These are phyloP conservation scores for Medicago arabica DNA, from an alignment of 306 rosid species.

Conservation along the genomic window DNA sequence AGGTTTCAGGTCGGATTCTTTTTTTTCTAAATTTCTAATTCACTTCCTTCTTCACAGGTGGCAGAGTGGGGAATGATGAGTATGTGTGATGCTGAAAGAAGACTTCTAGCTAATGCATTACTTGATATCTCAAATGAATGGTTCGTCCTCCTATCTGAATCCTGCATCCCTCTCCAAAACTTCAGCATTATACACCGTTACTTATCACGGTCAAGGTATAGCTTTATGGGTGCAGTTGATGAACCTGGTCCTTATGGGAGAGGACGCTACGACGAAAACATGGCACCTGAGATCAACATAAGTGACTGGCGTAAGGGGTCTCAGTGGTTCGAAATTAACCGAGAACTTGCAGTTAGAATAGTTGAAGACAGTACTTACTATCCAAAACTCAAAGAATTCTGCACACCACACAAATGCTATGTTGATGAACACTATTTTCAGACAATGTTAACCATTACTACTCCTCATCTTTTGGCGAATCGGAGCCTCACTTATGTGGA, in stretches of 20 bases:
- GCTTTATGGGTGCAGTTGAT: slow-evolving; percentile 89
- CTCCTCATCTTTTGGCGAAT: slow-evolving; percentile 84
- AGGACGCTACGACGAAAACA: slow-evolving; percentile 78
- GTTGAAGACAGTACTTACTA: slow-evolving; percentile 75
- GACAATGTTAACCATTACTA: slow-evolving; percentile 76
- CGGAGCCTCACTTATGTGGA: slow-evolving; percentile 90
- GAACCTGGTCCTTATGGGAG: slow-evolving; percentile 93
- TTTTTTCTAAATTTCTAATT: slow-evolving; percentile 29
- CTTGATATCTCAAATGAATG: slow-evolving; percentile 95
- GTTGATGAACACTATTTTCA: slow-evolving; percentile 99
- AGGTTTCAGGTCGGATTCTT: background rate
- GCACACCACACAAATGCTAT: slow-evolving; percentile 82
- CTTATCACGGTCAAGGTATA: slow-evolving; percentile 74
- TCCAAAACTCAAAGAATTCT: slow-evolving; percentile 72
- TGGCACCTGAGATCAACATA: slow-evolving; percentile 89
- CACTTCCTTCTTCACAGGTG: slow-evolving; percentile 56
- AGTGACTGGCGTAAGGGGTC: slow-evolving; percentile 93
- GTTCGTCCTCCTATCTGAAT: slow-evolving; percentile 90
- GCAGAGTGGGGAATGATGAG: slow-evolving; percentile 98
- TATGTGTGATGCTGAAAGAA: slow-evolving; percentile 96
- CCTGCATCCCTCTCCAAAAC: slow-evolving; percentile 93
- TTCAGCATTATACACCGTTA: slow-evolving; percentile 76
- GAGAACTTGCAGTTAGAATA: slow-evolving; percentile 70
- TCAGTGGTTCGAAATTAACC: slow-evolving; percentile 92
- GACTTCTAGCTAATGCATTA: slow-evolving; percentile 92